phyloP scores from a whole-genome alignment of 805 yeast genomes.

The Alloascoidea hylecoeti region DNA sequence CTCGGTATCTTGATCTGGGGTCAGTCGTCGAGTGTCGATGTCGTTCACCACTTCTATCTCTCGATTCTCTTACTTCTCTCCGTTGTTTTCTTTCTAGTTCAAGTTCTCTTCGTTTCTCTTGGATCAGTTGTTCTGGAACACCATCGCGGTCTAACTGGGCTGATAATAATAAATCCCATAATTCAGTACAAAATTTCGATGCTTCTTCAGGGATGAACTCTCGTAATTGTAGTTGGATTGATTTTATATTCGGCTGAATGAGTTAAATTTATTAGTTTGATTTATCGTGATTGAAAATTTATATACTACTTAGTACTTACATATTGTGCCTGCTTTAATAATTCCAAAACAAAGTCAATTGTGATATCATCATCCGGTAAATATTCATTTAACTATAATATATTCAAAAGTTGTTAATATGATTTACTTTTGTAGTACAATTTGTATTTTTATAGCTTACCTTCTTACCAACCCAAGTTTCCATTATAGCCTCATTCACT shows the following conservation, averaged over 20 bases:
- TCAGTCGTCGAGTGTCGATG: too few species aligned
- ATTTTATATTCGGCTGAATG: conserved; percentile 23
- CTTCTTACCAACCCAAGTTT: conserved; percentile 23
- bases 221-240: conserved; percentile 25
- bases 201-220: conserved; percentile 31
- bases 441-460: conserved; percentile 3
- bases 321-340: conserved; percentile 17
- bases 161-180: conserved; percentile 29
- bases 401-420: too few species aligned
- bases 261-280: conserved; percentile 4
- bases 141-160: conserved; percentile 33
- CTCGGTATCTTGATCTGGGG: too few species aligned
- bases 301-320: not conserved
- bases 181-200: conserved; percentile 21
- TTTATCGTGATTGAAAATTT: not conserved
- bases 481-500: conserved; percentile 24
- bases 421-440: too few species aligned
- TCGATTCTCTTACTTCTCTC: conserved; percentile 6
- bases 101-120: conserved; percentile 11
- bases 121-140: conserved; percentile 22
- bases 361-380: conserved; percentile 39
- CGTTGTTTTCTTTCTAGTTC: conserved; percentile 5
- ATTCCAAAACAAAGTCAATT: conserved; percentile 28
- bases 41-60: conserved; percentile 23
- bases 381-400: conserved; percentile 14